These are phyloP conservation scores for Daldinia sp. DNA, from an alignment of 2,329 filamentous ascomycete genomes.

Conservation along the genomic window DNA sequence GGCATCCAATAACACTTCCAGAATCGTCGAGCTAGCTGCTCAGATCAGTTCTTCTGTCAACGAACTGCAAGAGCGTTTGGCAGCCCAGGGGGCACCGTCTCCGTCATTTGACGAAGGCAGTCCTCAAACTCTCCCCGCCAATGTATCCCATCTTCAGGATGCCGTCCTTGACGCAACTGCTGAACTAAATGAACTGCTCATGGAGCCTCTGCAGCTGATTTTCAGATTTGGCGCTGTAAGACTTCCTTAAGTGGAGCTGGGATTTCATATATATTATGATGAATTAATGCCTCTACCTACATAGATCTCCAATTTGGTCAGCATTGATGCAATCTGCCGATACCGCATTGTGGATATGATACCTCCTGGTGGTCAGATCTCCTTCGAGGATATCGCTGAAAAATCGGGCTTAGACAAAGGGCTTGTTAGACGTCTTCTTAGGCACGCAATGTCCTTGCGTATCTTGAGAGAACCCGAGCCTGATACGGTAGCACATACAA, in stretches of 20 bases:
- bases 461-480: conserved; percentile 49
- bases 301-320: conserved; percentile 34
- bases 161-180: conserved; percentile 42
- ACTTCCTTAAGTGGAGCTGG: conserved; percentile 5
- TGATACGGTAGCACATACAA: conserved; percentile 39
- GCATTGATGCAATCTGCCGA: conserved; percentile 46
- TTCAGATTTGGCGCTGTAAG: conserved; percentile 41
- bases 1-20: neutral
- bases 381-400: conserved; percentile 37
- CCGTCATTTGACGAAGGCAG: conserved; percentile 40
- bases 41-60: neutral
- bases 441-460: conserved; percentile 48
- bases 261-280: neutral
- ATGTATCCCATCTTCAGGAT: conserved; percentile 32
- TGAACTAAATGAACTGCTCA: conserved; percentile 51
- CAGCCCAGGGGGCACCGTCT: conserved; percentile 13
- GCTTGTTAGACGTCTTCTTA: conserved; percentile 45
- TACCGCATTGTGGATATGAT: conserved; percentile 46
- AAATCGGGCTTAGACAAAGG: conserved; percentile 42
- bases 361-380: conserved; percentile 1
- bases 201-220: conserved; percentile 62
- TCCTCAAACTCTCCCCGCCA: conserved; percentile 32
- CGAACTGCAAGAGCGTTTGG: neutral
- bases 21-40: neutral
- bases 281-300: conserved; percentile 22